A percentile compares a stretch with the other conserved stretches of the same genome.
These are phyloP conservation scores for Pisolithus marmoratus DNA, from an alignment of 768 basidiomycete species.

Conservation along the genomic window DNA sequence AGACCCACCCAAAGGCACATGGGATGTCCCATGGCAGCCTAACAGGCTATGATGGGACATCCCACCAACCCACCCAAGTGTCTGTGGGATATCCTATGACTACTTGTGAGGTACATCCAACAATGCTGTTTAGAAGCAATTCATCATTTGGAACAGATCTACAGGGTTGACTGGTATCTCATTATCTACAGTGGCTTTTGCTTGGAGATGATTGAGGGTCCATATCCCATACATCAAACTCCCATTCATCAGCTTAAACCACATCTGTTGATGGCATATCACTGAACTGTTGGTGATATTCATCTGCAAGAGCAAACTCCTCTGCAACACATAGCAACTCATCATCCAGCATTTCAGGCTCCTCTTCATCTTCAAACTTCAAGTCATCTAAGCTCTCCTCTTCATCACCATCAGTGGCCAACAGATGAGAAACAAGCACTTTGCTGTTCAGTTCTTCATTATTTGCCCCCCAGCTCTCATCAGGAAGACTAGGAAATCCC, in stretches of 20 bases:
- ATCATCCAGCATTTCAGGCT: background rate
- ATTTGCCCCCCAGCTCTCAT: background rate
- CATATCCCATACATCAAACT: background rate
- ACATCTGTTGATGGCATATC: background rate
- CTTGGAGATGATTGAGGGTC: background rate
- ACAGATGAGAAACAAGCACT: background rate
- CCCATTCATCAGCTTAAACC: background rate
- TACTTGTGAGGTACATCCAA: no score
- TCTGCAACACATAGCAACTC: conserved; percentile 5
- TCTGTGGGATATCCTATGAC: no score
- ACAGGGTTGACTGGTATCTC: background rate
- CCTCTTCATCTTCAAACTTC: background rate
- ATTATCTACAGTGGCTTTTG: background rate
- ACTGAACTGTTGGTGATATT: background rate
- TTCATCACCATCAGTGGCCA: background rate
- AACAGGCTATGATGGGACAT: no score
- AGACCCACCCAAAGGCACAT: no score
- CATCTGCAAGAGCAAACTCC: conserved; percentile 5
- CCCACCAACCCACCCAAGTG: no score
- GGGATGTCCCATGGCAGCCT: no score
- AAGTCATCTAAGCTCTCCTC: background rate
- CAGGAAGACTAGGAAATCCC: background rate
- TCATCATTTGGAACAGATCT: background rate
- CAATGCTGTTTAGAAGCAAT: no score
- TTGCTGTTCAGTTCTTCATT: background rate